These are phyloP conservation scores for Ustilago loliicola DNA, from an alignment of 1,284 basidiomycete genomes.

Conservation along the genomic window DNA sequence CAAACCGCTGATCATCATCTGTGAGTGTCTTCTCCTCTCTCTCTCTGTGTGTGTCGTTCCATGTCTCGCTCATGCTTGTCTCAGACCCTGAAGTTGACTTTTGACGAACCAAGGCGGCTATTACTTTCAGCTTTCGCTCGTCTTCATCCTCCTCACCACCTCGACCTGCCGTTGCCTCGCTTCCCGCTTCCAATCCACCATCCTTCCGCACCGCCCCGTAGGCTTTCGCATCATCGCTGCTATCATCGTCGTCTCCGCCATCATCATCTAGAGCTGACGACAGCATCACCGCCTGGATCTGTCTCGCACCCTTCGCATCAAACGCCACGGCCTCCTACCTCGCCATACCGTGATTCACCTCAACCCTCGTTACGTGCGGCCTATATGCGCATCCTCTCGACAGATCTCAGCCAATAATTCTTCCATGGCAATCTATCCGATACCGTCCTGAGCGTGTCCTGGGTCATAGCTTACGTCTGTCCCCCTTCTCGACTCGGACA, in stretches of 20 bases:
- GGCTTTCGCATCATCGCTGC: background rate
- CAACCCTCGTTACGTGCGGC: too few species aligned
- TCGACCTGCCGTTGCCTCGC: background rate
- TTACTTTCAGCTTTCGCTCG: background rate
- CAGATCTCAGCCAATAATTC: background rate
- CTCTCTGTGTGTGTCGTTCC: background rate
- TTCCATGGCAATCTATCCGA: background rate
- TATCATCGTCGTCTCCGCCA: background rate
- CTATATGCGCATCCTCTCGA: background rate
- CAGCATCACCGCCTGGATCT: too few species aligned
- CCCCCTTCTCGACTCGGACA: background rate
- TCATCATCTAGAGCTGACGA: background rate
- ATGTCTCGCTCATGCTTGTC: background rate
- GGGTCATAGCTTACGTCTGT: background rate
- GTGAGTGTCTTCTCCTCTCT: background rate
- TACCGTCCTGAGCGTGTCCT: background rate
- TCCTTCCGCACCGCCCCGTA: background rate
- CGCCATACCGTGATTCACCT: too few species aligned
- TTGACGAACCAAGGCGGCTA: background rate
- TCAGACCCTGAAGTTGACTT: conserved; percentile 3
- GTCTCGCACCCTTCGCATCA: too few species aligned
- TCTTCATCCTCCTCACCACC: background rate
- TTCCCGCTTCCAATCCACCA: conserved; percentile 1
- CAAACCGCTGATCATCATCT: background rate
- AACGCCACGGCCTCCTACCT: too few species aligned